Base-by-base conservation (phyloP, 495 filamentous ascomycete genomes). In the Thermothielavioides terrestris region DNA sequence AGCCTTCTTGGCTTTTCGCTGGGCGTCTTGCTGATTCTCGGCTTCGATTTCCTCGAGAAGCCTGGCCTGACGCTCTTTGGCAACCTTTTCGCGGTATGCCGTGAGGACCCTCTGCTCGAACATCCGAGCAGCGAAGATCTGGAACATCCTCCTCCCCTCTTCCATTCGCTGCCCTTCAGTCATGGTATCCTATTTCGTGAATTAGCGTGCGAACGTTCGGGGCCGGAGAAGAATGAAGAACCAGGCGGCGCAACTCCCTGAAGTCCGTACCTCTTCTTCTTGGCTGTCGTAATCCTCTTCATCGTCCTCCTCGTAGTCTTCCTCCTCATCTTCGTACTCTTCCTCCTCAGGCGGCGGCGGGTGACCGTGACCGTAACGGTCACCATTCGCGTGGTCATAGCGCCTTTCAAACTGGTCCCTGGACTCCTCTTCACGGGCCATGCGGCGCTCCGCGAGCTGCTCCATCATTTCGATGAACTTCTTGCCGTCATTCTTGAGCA, bases 381-480 rank as follows among this genome's bases (percentile, higher is more conserved):
- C 63, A 43, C 69, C 68, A 49, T 74, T 74, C 15, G 58, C 44
- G 55, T 76, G 73, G 40, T 70, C 74, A 55, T 86, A 85, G 42
- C 75, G 78, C 54, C 83, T 80, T 52, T 74, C 70, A 46, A 70
- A 76, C 62, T 83, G 81, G 50, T 81, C 85, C 59, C 84, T 82
- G 14, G 88, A 87, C 63, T 96, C 89, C 67, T 92, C 88, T 69
- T 98, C 92, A 28, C 92, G 83, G 56, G 88, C 84, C 90, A 99
- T 96, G 55, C 92, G 82, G 50, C 91, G 85, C 69, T 99, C 94
- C 10, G 92, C 94, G 58, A 99, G 79, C 65, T 96, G 90, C 65
- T 99, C 92, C 94, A 99, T 99, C 92, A 99, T 97, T 67, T 99
- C 92, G 68, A 99, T 99, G 74, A 99, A 99, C 63, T 95, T 94